These are phyloP conservation scores for Neopestalotiopsis sp. DNA, from an alignment of 2,329 filamentous ascomycete species.

Conservation along the genomic window DNA sequence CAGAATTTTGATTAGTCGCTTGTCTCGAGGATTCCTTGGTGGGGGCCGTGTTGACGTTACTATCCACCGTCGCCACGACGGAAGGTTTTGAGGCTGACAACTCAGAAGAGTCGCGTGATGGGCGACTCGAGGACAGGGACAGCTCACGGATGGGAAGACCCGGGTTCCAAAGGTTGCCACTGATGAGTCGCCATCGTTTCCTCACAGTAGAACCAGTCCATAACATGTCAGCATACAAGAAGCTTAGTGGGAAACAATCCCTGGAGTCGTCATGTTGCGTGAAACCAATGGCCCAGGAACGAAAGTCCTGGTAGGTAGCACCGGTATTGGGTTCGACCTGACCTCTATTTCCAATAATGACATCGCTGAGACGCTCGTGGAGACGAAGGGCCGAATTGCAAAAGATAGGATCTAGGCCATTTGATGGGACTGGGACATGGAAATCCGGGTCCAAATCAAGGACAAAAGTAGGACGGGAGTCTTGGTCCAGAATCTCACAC, in stretches of 20 bases:
- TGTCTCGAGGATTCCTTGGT: constrained; percentile 7
- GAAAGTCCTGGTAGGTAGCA: constrained; percentile 42
- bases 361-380: constrained; percentile 40
- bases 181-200: constrained; percentile 47
- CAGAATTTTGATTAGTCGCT: neutral
- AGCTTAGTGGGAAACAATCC: constrained; percentile 50
- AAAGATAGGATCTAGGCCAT: constrained; percentile 40
- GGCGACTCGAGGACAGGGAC: constrained; percentile 26
- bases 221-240: constrained; percentile 40
- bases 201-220: constrained; percentile 46
- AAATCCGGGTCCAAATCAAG: constrained; percentile 44
- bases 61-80: constrained; percentile 11
- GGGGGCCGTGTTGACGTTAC: constrained; percentile 6
- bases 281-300: constrained; percentile 45
- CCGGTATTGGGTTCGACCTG: neutral
- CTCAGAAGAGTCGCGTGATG: constrained; percentile 24
- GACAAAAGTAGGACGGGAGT: constrained; percentile 44
- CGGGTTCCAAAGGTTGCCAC: constrained; percentile 43
- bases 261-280: constrained; percentile 49
- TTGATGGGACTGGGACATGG: constrained; percentile 23
- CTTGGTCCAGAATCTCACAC: constrained; percentile 41
- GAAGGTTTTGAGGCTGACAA: constrained; percentile 9
- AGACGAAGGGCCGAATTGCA: constrained; percentile 40
- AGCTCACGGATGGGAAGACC: constrained; percentile 32
- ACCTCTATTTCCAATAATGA: constrained; percentile 26